Conservation (phyloP, 176 grass and related monocot species). For the Triticum dicoccoides region DNA sequence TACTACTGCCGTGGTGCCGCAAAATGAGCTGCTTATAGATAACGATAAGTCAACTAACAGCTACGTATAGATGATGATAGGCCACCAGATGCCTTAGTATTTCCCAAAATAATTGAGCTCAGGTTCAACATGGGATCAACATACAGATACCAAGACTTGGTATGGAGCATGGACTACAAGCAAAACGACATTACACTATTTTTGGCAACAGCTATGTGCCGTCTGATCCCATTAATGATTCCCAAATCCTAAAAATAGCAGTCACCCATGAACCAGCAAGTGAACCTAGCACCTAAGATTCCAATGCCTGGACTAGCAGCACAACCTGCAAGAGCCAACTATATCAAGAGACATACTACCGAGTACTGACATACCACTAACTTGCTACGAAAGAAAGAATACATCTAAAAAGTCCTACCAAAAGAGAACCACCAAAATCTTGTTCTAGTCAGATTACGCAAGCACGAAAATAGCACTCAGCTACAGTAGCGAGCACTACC, state of each 20-base stretch:
- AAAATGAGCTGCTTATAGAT: not conserved
- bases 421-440: constrained; percentile 2
- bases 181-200: not conserved
- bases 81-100: not conserved
- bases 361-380: not conserved
- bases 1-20: not conserved
- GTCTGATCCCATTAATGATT: constrained; percentile 11
- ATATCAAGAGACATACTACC: not conserved
- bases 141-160: not conserved
- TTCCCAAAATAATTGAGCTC: constrained; percentile 16
- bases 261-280: not conserved
- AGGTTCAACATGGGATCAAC: constrained; percentile 6
- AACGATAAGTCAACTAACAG: not conserved
- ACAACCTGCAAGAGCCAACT: not conserved
- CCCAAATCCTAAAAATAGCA: constrained; percentile 37
- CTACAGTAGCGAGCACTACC: constrained; percentile 2
- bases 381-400: constrained; percentile 18
- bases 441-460: constrained; percentile 33
- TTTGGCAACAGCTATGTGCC: constrained; percentile 23
- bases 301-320: constrained; percentile 16
- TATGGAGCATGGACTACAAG: not conserved
- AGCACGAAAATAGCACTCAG: constrained; percentile 20
- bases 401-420: constrained; percentile 16
- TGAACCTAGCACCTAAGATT: constrained; percentile 38
- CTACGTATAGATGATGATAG: too few relatives aligned